Base-by-base conservation (phyloP, 2,329 filamentous ascomycete genomes). In the Ilyonectria mors-panacis region DNA sequence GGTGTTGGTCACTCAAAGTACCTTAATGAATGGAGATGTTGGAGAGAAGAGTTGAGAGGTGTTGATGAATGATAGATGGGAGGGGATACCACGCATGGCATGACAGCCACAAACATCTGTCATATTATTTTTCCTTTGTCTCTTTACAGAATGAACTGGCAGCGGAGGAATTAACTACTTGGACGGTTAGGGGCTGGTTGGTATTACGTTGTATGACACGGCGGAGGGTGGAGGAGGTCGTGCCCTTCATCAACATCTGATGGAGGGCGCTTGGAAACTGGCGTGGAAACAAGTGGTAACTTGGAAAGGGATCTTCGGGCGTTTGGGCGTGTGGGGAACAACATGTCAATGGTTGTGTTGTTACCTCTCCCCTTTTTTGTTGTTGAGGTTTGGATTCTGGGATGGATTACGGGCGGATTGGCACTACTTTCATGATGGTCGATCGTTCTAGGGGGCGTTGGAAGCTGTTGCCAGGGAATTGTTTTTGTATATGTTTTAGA, bases 1-100 rank as follows among this genome's bases (percentile, higher is more conserved):
- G 55, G 39, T 63, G 68, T 59, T 72, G 57, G 66, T 66, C 62
- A 67, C 42, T 54, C 70, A 50, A 74, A 70, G 53, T 51, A 50
- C 53, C 23, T 51, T 59, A 47, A 59, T 59, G 57, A 59, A 35
- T 30, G 48, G 57, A 51, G 19, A 26, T 33, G 45, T 35, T 21
- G 57, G 33, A 56, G 19, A 42, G 13, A 35, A 47, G 12, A 15
- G 50, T 37, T 30, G 50, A 33, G 28, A 51, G 23, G 23, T 23
- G 51, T 44, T 54, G 33, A 39, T 21, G 30, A 54, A n/a, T 13
- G 35, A 19, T 12, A 39, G 26, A 56, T 28, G 53, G 7, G 21
- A 33, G 35, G 17, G 8, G 42, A 44, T 50, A 45, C 23, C 55
- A 56, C 50, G 28, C 54, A 51, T 45, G 37, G 42, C 35, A 48